Evolutionary conservation across 1,139 yeast species (phyloP), one percentile per base, ranked within the genome.

Genomic region (Lodderomyces parapsilosis): DNA sequence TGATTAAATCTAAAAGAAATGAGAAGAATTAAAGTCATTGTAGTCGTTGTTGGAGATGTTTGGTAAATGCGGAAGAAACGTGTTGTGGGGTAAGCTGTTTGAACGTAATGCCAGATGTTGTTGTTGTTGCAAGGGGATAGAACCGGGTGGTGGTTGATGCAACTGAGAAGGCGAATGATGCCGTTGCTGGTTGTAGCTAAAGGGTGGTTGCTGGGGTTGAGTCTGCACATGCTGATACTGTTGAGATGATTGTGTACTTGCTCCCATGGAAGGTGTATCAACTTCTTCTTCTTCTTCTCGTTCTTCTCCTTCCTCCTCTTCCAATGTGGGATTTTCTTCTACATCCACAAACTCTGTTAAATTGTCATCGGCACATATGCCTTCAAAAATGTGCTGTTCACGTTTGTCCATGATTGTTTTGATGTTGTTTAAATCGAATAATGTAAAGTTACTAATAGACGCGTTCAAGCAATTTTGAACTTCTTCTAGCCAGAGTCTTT

Each of bases 351-450:
- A 50, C 13, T 43, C 45, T 13, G 50, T 36, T 41, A 54, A 43
- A 38, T 51, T 49, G 38, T 54, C 57, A 30, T 46, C 41, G 17
- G 43, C 41, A 36, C 57, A 53, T 13, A 53, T 47, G 15, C 47
- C 48, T 37, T 52, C 51, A 43, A 53, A 53, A 20, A 43, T 45
- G 7, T 22, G 40, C 36, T 48, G 49, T 28, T 52, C 55, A 25
- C 43, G 42, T 32, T 43, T 46, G 3, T 44, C 42, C 15, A 51
- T 45, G 4, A 50, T 39, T 3, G 44, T 27, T 28, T 48, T 51
- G 10, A 52, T 40, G 11, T 51, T 48, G 28, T 49, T 46, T 37
- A 53, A 46, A 22, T 51, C 52, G 34, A 32, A 33, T 18, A 53
- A 39, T 5, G 54, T 39, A 33, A 51, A 43, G 9, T 42, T 33